A percentile compares a stretch with the other conserved stretches of the same genome.
Conservation (phyloP, 192 early-diverging fungal species). For the Nowakowskiella sp. region DNA sequence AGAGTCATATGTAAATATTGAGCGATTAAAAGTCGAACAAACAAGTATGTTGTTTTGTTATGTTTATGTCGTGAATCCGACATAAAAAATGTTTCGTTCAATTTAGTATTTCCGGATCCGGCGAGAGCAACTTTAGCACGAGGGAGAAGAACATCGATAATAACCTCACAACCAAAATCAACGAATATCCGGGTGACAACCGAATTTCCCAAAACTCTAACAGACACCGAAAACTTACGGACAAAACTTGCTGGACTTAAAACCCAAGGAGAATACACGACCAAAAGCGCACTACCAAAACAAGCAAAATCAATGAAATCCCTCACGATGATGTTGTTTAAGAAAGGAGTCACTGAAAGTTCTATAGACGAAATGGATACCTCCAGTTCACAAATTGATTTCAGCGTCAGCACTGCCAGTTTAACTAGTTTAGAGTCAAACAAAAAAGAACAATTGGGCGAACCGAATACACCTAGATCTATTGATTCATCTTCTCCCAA, state of each 20-base stretch:
- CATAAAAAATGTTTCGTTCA: not conserved
- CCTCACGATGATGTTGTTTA: constrained; percentile 25
- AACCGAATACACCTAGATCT: too few species aligned
- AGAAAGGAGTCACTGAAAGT: constrained; percentile 2
- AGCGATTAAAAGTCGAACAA: constrained; percentile 19
- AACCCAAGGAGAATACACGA: constrained; percentile 9
- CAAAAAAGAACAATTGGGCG: too few species aligned
- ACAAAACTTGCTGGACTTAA: not conserved
- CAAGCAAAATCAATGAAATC: constrained; percentile 22
- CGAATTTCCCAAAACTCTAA: constrained; percentile 33
- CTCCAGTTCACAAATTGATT: constrained; percentile 4
- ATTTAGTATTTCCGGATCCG: not conserved
- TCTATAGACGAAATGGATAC: too few species aligned
- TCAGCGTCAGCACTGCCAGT: too few species aligned
- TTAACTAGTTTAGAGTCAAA: too few species aligned
- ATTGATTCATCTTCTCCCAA: too few species aligned
- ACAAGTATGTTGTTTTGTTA: constrained; percentile 11
- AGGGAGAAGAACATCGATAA: constrained; percentile 21
- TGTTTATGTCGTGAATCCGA: not conserved
- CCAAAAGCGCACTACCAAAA: constrained; percentile 6
- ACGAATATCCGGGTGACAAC: constrained; percentile 16
- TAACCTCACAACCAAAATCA: constrained; percentile 15
- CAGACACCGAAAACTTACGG: constrained; percentile 20
- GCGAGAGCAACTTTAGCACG: constrained; percentile 6
- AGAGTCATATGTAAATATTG: constrained; percentile 9